These are phyloP conservation scores for Fraxinus platypoda DNA, from an alignment of 305 asterid genomes.

Conservation along the genomic window DNA sequence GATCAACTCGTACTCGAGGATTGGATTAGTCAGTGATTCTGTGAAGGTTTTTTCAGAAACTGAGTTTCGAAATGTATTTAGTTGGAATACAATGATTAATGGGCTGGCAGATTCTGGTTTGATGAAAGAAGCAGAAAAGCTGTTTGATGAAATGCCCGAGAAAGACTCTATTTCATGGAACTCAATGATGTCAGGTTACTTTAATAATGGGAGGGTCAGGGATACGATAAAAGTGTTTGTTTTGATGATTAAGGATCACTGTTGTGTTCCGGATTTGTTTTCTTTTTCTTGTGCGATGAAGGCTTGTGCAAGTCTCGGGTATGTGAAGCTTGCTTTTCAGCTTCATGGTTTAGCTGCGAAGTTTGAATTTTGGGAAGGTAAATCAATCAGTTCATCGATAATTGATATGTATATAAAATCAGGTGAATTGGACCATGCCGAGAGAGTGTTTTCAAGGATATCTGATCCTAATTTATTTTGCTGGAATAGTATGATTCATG, in stretches of 20 bases:
- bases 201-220: not conserved
- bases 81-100: conserved; percentile 17
- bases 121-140: conserved; percentile 10
- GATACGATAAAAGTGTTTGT: conserved; percentile 13
- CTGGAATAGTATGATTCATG: conserved; percentile 15
- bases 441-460: conserved; percentile 12
- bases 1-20: not conserved
- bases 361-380: conserved; percentile 8
- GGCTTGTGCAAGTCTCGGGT: conserved; percentile 17
- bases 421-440: not conserved
- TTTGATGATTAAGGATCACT: not conserved
- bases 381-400: conserved; percentile 8
- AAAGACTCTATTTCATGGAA: conserved; percentile 4
- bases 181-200: conserved; percentile 14
- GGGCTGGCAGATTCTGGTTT: conserved; percentile 9
- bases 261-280: conserved; percentile 9
- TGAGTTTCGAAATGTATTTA: conserved; percentile 15
- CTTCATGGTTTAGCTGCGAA: conserved; percentile 21
- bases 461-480: conserved; percentile 13
- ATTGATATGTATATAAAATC: conserved; percentile 24
- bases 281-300: conserved; percentile 19
- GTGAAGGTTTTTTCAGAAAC: not conserved
- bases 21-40: conserved; percentile 12
- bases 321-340: conserved; percentile 15
- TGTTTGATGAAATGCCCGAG: conserved; percentile 23